Evolutionary conservation across 2,329 filamentous ascomycete genomes (phyloP), one percentile per base, ranked within the genome.

Genomic region (Verticillium alfalfae): DNA sequence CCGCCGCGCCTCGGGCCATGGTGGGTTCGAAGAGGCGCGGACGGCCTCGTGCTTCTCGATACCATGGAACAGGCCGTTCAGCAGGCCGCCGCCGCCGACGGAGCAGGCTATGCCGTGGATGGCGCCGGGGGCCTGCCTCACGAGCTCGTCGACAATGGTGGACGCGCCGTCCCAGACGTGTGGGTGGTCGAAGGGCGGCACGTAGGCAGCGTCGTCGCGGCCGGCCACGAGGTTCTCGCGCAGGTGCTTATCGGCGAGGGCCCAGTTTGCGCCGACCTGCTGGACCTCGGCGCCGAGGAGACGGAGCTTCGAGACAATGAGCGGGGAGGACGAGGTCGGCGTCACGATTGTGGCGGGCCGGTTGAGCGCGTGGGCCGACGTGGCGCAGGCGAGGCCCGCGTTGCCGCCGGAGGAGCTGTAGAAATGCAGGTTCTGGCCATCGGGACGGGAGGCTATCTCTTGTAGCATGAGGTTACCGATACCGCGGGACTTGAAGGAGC

Each of bases 331-430:
- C 7, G 78, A 79, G 9, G 79, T 71, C 0, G 92, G 90, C 1
- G 95, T 85, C 36, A 92, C 89, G 64, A 96, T 89, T 5, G 91
- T 94, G 72, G 86, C 88, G 1, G 85, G 87, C 41, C 85, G 82
- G 6, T 80, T 76, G 7, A 95, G 81, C 2, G 84, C 79, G 31
- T 79, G 78, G 15, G 91, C 89, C 1, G 92, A 89, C 57, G 86
- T 88, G 15, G 91, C 90, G 69, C 90, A 92, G 1, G 92, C 92
- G 3, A 96, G 84, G 1, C 92, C 92, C 2, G 92, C 92, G 71
- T 96, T 96, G 62, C 92, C 92, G 62, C 91, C 92, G 2, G 87
- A 91, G 13, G 88, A 90, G 70, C 85, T 89, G 78, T 91, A 95
- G 82, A 95, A 94, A 78, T 91, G 90, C 2, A 81, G 76, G 7